Evolutionary conservation across 106 monocot species (phyloP).

Genomic region (Dendrobium nobile): DNA sequence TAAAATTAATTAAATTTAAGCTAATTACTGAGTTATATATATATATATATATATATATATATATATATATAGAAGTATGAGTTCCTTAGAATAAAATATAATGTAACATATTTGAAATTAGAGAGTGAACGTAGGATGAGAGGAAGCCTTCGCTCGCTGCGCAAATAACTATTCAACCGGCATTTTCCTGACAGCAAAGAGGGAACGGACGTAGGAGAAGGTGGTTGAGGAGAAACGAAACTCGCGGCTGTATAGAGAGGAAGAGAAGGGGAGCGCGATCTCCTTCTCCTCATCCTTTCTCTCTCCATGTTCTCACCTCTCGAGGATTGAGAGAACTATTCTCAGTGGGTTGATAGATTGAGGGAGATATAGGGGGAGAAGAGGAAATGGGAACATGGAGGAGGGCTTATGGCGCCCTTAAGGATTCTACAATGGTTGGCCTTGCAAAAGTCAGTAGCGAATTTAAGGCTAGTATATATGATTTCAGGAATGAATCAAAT

Average conservation of each 20-base stretch:
- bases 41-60: too few relatives aligned
- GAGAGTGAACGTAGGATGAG: too few relatives aligned
- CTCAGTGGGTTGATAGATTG: not conserved
- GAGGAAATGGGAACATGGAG: constrained; percentile 55
- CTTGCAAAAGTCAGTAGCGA: constrained; percentile 98
- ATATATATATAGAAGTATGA: too few relatives aligned
- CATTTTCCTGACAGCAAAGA: not conserved
- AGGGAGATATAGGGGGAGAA: not conserved
- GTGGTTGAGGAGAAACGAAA: constrained; percentile 5
- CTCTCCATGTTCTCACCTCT: not conserved
- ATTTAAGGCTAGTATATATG: constrained; percentile 53
- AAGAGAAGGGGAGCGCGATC: not conserved
- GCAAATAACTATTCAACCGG: too few relatives aligned
- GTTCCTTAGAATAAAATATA: too few relatives aligned
- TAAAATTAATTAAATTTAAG: too few relatives aligned
- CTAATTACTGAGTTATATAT: too few relatives aligned
- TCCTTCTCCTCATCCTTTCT: not conserved
- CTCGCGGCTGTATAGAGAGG: not conserved
- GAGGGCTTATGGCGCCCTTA: constrained; percentile 84
- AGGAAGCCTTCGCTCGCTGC: too few relatives aligned
- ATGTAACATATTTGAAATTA: too few relatives aligned
- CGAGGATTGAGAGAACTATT: not conserved
- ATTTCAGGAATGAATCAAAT: not conserved
- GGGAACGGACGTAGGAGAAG: not conserved
- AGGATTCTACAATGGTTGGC: constrained; percentile 96